Base-by-base conservation (phyloP, 352 stramenopile species). In the Phytopythium delawarense region DNA sequence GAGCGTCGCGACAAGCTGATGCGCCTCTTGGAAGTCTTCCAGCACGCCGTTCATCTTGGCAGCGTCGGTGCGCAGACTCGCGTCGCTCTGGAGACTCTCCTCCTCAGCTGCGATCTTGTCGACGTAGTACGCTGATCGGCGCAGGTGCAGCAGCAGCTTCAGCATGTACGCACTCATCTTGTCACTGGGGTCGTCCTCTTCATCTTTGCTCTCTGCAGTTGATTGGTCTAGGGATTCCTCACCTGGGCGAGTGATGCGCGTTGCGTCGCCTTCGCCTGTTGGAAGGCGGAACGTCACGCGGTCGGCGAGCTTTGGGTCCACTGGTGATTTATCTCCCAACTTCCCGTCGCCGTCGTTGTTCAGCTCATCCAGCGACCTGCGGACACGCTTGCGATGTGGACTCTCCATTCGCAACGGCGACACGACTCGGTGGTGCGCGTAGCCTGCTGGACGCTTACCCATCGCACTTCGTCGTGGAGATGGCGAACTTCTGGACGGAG, bases 91-190 rank as follows among this genome's bases (percentile, higher is more conserved):
- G 11, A 84, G 39, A 63, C 63, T 86, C 37, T 82, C 71, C 21
- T 81, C 72, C 63, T 81, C 71, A n/a, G 62, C 49, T 28, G 70
- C 70, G 8, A 93, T 71, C 37, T 85, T 91, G 53, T 91, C 79
- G 30, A 81, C 67, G 45, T 91, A 91, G 59, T 85, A 71, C 12
- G 63, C 65, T 13, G 79, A 87, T 12, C 81, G 72, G 23, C 69
- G 66, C 35, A 93, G 46, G 64, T 93, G 82, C 56, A 89, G 80
- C 13, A 89, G 50, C 46, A 91, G 50, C 56, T 91, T 91, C n/a
- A 76, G n/a, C 6, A 72, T 76, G 20, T 70, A 78, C 8, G 40
- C 73, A 21, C 73, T 66, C 61, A 84, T 66, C 37, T 79, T 78
- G 20, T 89, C 35, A 6, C 35, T 16, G 9, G 35, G 6, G 12